These are phyloP conservation scores for Phytophthora syringae DNA, from an alignment of 352 stramenopile genomes.

Conservation along the genomic window DNA sequence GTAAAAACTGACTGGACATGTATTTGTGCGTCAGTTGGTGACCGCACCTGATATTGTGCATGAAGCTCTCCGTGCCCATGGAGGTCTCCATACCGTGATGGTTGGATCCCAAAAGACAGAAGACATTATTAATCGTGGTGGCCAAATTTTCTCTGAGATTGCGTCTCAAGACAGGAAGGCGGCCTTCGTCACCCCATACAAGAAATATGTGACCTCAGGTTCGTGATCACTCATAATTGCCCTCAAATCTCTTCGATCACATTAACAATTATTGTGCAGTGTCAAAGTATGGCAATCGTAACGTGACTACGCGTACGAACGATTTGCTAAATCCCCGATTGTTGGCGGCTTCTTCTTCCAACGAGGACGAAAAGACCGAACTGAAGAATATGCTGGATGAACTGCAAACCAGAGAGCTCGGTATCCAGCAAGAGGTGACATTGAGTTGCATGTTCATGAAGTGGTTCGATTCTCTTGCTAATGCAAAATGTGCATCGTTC, in stretches of 20 bases:
- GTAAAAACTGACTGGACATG: conserved; percentile 4
- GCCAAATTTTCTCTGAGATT: conserved; percentile 68
- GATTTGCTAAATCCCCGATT: conserved; percentile 75
- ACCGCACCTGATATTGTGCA: conserved; percentile 84
- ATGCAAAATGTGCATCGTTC: not conserved
- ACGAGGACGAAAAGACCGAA: conserved; percentile 75
- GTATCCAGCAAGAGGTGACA: conserved; percentile 65
- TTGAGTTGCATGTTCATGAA: not conserved
- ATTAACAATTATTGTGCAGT: conserved; percentile 35
- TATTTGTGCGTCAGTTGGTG: conserved; percentile 53
- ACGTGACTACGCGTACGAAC: conserved; percentile 87
- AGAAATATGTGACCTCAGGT: conserved; percentile 89
- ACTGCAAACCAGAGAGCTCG: conserved; percentile 35
- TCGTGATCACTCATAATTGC: conserved; percentile 2
- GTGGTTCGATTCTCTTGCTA: not conserved
- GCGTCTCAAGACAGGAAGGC: conserved; percentile 63
- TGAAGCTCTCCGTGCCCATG: conserved; percentile 70
- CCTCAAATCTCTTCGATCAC: not conserved
- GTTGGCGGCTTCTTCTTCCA: conserved; percentile 75
- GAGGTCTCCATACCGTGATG: conserved; percentile 81
- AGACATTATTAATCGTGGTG: conserved; percentile 75
- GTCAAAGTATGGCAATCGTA: conserved; percentile 85
- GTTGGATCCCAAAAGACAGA: conserved; percentile 78
- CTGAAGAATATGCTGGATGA: conserved; percentile 64
- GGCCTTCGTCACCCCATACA: conserved; percentile 83